A percentile compares a stretch with the other conserved stretches of the same genome.
phyloP scores from a whole-genome alignment of 176 grass and related monocot genomes.

The Triticum dicoccoides region DNA sequence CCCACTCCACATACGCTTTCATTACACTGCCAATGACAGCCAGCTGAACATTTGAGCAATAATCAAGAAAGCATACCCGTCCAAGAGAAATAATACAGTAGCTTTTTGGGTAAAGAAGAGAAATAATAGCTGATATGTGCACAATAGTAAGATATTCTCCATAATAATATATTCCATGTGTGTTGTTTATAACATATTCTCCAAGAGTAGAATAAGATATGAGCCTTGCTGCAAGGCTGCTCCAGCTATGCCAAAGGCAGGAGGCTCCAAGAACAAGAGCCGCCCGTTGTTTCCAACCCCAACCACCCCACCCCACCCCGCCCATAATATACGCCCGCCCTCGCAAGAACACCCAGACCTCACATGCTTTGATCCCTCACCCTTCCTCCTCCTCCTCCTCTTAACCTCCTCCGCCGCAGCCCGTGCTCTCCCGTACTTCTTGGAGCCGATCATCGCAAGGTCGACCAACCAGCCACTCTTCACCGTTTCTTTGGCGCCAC shows the following conservation, averaged over 20 bases:
- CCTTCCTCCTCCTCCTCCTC: neutral
- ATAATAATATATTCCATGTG: no score
- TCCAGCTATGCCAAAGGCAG: neutral
- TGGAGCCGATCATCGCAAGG: neutral
- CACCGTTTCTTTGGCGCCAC: neutral
- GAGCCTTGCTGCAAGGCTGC: neutral
- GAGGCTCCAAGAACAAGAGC: neutral
- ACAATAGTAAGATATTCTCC: no score
- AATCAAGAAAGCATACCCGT: no score
- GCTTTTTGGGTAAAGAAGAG: no score
- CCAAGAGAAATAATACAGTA: neutral
- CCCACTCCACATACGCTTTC: neutral
- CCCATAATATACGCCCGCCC: neutral
- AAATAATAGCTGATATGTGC: neutral
- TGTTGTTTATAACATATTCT: no score
- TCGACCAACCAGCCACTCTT: neutral
- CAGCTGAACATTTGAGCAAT: no score
- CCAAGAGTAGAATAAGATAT: neutral
- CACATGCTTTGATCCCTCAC: conserved; percentile 35
- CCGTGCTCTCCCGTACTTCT: neutral
- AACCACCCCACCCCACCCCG: neutral
- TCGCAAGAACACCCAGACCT: neutral
- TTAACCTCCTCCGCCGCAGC: neutral
- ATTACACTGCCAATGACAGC: no score
- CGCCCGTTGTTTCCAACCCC: neutral